Evolutionary conservation across 2,329 filamentous ascomycete genomes (phyloP).

Genomic region (Claviceps purpurea): DNA sequence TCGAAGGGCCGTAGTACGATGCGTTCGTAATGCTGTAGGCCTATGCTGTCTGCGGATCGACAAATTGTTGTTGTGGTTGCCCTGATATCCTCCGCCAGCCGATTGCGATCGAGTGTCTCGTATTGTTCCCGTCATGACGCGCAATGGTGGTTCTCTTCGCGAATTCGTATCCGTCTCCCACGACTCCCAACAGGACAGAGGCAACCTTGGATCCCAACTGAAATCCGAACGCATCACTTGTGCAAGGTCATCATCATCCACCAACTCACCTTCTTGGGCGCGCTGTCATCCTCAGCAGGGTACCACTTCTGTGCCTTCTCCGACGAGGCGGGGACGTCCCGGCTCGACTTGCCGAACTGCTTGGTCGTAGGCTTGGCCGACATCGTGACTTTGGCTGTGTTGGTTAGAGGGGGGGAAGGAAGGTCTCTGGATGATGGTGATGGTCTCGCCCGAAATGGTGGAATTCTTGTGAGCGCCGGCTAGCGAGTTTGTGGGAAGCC

Average conservation of each 20-base stretch:
- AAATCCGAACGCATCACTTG: not conserved
- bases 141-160: not conserved
- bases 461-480: conserved; percentile 28
- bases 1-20: not conserved
- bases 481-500: conserved; percentile 29
- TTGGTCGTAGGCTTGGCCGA: conserved; percentile 68
- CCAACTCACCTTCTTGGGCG: conserved; percentile 84
- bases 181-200: conserved; percentile 1
- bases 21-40: not conserved
- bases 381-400: conserved; percentile 43
- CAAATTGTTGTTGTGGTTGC: not conserved
- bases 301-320: conserved; percentile 99
- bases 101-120: not conserved
- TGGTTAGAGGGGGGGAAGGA: conserved; percentile 19
- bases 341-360: conserved; percentile 95
- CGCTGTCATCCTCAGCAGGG: conserved; percentile 79
- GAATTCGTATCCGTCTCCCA: not conserved
- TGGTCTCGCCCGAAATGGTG: conserved; percentile 26
- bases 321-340: conserved; percentile 71
- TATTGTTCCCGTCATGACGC: not conserved
- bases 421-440: conserved; percentile 14
- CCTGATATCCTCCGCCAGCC: not conserved
- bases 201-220: not conserved
- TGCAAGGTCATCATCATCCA: conserved; percentile 10
- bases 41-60: not conserved